Percentiles rank a stretch among this genome's conserved stretches.
Conservation (phyloP, 1,284 basidiomycete genomes). For the Cryptococcus sp. region DNA sequence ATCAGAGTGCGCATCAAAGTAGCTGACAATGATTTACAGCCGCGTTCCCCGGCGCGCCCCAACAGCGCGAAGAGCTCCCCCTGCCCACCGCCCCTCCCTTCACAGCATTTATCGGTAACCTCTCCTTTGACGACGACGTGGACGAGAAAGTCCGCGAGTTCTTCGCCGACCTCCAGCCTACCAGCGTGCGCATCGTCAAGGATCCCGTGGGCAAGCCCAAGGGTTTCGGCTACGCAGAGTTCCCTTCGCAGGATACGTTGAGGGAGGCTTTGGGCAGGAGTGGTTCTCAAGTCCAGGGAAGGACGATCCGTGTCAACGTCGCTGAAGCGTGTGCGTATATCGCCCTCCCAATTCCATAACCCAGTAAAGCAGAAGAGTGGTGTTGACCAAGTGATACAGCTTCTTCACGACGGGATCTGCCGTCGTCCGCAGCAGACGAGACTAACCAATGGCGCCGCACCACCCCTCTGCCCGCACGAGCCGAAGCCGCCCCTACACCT, state of each 20-base stretch:
- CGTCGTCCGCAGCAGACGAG: slow-evolving; percentile 56
- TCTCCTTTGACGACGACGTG: slow-evolving; percentile 90
- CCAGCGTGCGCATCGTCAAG: slow-evolving; percentile 87
- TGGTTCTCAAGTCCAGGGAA: slow-evolving; percentile 68
- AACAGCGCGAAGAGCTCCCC: slow-evolving; percentile 85
- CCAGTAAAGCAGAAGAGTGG: too few species aligned
- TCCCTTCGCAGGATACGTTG: slow-evolving; percentile 76
- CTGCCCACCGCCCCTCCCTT: slow-evolving; percentile 92
- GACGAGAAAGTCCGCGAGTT: slow-evolving; percentile 73
- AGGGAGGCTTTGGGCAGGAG: slow-evolving; percentile 73
- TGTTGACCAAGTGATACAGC: slow-evolving; percentile 3
- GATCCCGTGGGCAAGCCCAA: slow-evolving; percentile 90
- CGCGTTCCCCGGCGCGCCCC: slow-evolving; percentile 47
- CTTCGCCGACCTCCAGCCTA: slow-evolving; percentile 67
- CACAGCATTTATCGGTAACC: slow-evolving; percentile 94
- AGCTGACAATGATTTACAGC: slow-evolving; percentile 13
- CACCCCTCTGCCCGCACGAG: slow-evolving; percentile 73
- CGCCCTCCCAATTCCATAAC: background rate
- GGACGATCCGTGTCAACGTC: slow-evolving; percentile 85
- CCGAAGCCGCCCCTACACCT: slow-evolving; percentile 22
- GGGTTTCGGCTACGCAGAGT: slow-evolving; percentile 98
- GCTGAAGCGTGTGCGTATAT: slow-evolving; percentile 83
- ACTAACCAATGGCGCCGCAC: slow-evolving; percentile 77
- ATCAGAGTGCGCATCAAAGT: background rate
- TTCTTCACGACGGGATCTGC: slow-evolving; percentile 37